A percentile compares a stretch with the other conserved stretches of the same genome.
Conservation (phyloP, 2,329 filamentous ascomycete genomes). For the Penicillium corylophilum region DNA sequence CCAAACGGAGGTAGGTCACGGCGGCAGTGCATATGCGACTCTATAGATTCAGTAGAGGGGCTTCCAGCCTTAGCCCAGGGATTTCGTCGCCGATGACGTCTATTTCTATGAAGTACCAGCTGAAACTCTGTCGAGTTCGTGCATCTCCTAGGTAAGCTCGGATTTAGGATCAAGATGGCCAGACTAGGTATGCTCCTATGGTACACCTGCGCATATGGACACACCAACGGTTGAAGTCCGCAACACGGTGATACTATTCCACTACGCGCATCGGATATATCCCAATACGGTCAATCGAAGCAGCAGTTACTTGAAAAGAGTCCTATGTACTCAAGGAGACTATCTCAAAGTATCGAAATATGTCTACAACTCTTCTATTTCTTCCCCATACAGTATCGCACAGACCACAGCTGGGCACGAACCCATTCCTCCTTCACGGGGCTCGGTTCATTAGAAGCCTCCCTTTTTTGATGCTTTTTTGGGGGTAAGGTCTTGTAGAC, state of each 20-base stretch:
- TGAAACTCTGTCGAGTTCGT: neutral
- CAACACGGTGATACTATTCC: no score
- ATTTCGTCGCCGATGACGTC: neutral
- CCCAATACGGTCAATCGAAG: neutral
- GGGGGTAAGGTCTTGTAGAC: conserved; percentile 12
- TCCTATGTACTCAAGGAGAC: conserved; percentile 6
- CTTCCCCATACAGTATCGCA: conserved; percentile 5
- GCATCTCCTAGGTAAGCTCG: neutral
- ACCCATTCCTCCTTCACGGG: neutral
- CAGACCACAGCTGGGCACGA: neutral
- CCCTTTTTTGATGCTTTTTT: conserved; percentile 12
- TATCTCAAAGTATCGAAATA: conserved; percentile 1
- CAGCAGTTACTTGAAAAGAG: neutral
- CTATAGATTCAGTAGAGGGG: neutral
- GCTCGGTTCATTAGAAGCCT: conserved; percentile 13
- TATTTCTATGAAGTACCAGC: neutral
- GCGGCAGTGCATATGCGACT: neutral
- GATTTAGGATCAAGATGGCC: neutral
- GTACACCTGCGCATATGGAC: no score
- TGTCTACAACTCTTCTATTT: conserved; percentile 9
- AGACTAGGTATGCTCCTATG: neutral
- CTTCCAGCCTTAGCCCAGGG: neutral
- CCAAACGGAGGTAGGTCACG: neutral
- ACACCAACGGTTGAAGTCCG: no score
- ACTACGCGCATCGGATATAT: no score